Evolutionary conservation across 805 yeast species (phyloP).

Genomic region (Sungouiella blattae): DNA sequence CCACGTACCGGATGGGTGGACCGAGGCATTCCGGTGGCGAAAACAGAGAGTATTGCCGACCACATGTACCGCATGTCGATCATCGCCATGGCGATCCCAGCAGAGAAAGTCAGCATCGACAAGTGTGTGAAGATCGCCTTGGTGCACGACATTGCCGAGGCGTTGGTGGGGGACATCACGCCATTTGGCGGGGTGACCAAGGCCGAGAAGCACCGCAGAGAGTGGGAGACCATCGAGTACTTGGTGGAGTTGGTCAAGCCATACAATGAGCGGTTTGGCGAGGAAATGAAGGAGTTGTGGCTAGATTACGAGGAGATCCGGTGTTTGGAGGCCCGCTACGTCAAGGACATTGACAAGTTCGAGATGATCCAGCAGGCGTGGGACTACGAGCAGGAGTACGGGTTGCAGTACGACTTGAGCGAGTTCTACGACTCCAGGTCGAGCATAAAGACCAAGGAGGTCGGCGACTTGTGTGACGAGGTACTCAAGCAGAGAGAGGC

Average conservation of each 20-base stretch:
- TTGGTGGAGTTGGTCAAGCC: conserved; percentile 57
- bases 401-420: conserved; percentile 54
- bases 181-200: conserved; percentile 68
- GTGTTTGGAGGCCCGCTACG: conserved; percentile 79
- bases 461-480: conserved; percentile 63
- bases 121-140: conserved; percentile 82
- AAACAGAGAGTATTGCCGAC: conserved; percentile 78
- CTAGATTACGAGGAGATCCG: conserved; percentile 84
- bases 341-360: conserved; percentile 90
- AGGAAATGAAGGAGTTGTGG: conserved; percentile 71
- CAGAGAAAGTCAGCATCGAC: conserved; percentile 51
- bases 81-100: conserved; percentile 65
- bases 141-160: conserved; percentile 92
- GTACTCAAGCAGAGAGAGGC: conserved; percentile 17
- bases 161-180: conserved; percentile 91
- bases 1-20: conserved; percentile 95
- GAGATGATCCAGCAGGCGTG: conserved; percentile 80
- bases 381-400: conserved; percentile 73
- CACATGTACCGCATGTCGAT: conserved; percentile 95
- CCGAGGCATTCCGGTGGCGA: conserved; percentile 44
- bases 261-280: conserved; percentile 61
- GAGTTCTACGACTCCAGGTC: conserved; percentile 66
- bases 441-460: conserved; percentile 67
- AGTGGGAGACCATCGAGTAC: conserved; percentile 66
- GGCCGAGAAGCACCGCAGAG: conserved; percentile 81